A percentile compares a stretch with the other conserved stretches of the same genome.
These are phyloP conservation scores for Trichothecium roseum DNA, from an alignment of 2,329 filamentous ascomycete species.

Conservation along the genomic window DNA sequence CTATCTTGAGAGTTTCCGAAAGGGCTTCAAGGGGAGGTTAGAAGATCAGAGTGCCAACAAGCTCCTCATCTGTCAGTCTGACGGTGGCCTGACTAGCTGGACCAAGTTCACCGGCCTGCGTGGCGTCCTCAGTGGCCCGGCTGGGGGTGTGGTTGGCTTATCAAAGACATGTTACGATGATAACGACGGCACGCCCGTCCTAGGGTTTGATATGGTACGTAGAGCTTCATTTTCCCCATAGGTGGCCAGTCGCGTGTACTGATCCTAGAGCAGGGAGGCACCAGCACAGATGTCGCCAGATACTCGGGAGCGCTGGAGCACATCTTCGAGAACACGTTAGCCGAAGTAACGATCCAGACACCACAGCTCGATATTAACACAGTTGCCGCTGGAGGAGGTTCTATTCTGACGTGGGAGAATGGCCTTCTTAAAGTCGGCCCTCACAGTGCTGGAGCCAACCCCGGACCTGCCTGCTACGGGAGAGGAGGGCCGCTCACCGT, in stretches of 20 bases:
- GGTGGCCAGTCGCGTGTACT: neutral
- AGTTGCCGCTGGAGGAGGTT: constrained; percentile 41
- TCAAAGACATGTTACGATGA: constrained; percentile 15
- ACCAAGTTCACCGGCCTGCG: constrained; percentile 15
- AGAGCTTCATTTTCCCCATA: neutral
- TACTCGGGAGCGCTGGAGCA: constrained; percentile 62
- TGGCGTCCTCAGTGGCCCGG: constrained; percentile 15
- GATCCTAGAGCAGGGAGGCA: constrained; percentile 40
- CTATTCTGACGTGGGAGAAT: constrained; percentile 54
- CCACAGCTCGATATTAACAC: constrained; percentile 56
- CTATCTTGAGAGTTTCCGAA: constrained; percentile 17
- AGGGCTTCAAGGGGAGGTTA: constrained; percentile 13
- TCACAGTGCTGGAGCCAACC: constrained; percentile 61
- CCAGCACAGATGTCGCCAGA: constrained; percentile 60
- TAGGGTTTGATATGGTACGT: constrained; percentile 16
- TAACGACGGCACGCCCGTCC: constrained; percentile 11
- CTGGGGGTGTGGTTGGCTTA: constrained; percentile 16
- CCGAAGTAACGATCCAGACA: constrained; percentile 43
- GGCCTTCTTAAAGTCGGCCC: constrained; percentile 63
- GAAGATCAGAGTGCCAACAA: constrained; percentile 14
- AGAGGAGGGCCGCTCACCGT: constrained; percentile 62
- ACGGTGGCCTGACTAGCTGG: constrained; percentile 16
- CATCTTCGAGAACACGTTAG: constrained; percentile 54
- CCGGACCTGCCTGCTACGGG: constrained; percentile 61
- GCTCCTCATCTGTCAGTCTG: constrained; percentile 14